Base-by-base conservation (phyloP, 2,329 filamentous ascomycete species). In the Phaeosphaeria sp. region DNA sequence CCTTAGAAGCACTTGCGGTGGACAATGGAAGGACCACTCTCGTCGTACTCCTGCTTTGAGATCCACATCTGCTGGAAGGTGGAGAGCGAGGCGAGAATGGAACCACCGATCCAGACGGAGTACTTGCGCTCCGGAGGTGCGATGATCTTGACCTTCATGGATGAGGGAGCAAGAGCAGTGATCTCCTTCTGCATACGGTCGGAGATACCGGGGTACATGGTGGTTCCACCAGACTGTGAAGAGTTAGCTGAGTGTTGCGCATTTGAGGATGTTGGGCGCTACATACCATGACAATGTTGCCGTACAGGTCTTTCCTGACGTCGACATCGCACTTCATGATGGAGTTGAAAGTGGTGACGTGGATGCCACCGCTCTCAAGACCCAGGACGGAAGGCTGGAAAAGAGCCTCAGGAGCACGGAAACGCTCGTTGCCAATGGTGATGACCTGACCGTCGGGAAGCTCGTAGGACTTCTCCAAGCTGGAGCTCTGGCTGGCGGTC, bases 11-110 rank as follows among this genome's bases (percentile, higher is more conserved):
- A 97, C 92, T 97, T 98, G 90, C 93, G 92, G 91, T 98, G 94
- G 78, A 98, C 94, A 80, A 98, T 98, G 79, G 93, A 97, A 77
- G 94, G 95, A 85, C 94, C 94, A 83, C 90, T 95, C 92, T 98
- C 95, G 87, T 99, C 95, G 90, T 98, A 98, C 88, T 98, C 94
- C 87, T 99, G 95, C 93, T 99, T 99, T 78, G 95, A 99, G 90
- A 99, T 98, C 95, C 95, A 99, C 95, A 99, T 99, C 87, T 99
- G 95, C 89, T 99, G 95, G 94, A 99, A 99, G 84, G 95, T 99
- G 74, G 95, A 99, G 78, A 99, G 91, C 68, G 95, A 99, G 76
- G 95, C 95, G 79, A 99, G 86, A 85, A 99, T 99, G 83, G 95
- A 99, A 89, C 95, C 95, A 95, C 95, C 95, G 82, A 99, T 99